Conservation (phyloP, 345 rosid genomes). For the Syzygium aromaticum region DNA sequence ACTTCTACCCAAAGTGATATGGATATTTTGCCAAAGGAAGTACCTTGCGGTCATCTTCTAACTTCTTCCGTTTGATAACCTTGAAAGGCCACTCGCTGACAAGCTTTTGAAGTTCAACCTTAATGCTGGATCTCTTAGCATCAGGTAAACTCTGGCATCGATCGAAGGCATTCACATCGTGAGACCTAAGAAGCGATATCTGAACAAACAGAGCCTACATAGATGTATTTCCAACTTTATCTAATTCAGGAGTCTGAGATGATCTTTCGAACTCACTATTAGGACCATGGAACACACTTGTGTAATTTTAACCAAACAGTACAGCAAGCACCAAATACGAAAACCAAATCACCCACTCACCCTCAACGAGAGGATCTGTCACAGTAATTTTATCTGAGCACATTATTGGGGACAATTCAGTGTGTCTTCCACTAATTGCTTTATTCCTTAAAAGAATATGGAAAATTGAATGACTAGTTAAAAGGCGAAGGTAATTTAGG, state of each 20-base stretch:
- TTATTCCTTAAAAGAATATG: not conserved
- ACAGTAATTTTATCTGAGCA: not conserved
- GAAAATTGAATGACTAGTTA: not conserved
- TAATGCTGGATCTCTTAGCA: conserved; percentile 25
- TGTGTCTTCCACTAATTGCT: not conserved
- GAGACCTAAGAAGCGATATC: not conserved
- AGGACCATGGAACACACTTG: not conserved
- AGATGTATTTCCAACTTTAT: not conserved
- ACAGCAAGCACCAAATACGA: not conserved
- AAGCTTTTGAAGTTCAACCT: conserved; percentile 55
- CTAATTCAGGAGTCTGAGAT: not conserved
- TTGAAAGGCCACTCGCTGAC: conserved; percentile 65
- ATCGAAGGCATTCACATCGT: not conserved
- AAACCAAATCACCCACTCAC: not conserved
- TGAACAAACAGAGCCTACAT: not conserved
- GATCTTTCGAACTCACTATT: not conserved
- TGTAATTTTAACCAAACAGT: not conserved
- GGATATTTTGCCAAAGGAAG: not conserved
- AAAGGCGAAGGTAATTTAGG: not conserved
- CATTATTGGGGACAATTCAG: not conserved
- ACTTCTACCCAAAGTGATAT: not conserved
- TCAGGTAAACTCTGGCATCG: conserved; percentile 44
- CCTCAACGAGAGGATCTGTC: not conserved
- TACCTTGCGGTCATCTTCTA: conserved; percentile 58
- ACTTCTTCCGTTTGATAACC: conserved; percentile 40